phyloP scores from a whole-genome alignment of 78 protist species.

The Dictyostelium brefeldianum region DNA sequence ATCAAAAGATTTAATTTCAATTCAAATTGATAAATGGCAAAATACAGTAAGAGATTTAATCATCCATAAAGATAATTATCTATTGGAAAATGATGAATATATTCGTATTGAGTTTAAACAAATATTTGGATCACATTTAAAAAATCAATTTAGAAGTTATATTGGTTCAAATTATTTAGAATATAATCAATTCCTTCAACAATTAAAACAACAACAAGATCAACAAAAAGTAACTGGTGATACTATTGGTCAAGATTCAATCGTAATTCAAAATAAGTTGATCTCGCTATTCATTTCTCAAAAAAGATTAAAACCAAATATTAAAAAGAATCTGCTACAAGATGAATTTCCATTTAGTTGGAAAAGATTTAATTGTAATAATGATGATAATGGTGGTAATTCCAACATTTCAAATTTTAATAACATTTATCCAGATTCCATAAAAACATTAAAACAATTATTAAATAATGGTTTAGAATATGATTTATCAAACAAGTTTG shows the following conservation, averaged over 20 bases:
- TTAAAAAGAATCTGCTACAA: not conserved
- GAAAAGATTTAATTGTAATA: not conserved
- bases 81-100: slow-evolving; percentile 1
- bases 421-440: slow-evolving; percentile 19
- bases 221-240: not conserved
- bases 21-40: slow-evolving; percentile 16
- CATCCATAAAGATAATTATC: not conserved
- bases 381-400: not conserved
- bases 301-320: slow-evolving; percentile 15
- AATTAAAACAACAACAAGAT: not conserved
- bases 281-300: slow-evolving; percentile 15
- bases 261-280: slow-evolving; percentile 18
- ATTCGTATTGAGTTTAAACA: slow-evolving; percentile 10
- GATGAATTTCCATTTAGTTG: slow-evolving; percentile 36
- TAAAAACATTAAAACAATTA: slow-evolving; percentile 25
- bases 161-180: slow-evolving; percentile 25
- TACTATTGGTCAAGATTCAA: slow-evolving; percentile 1
- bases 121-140: slow-evolving; percentile 1
- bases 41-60: not conserved
- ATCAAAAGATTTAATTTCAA: not conserved
- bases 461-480: not conserved
- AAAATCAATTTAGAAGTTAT: not conserved
- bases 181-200: not conserved
- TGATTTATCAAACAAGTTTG: not conserved
- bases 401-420: not conserved